Percentiles rank a stretch among this genome's conserved stretches.
Conservation (phyloP, 1,284 basidiomycete genomes). For the Ceratobasidium sp. region DNA sequence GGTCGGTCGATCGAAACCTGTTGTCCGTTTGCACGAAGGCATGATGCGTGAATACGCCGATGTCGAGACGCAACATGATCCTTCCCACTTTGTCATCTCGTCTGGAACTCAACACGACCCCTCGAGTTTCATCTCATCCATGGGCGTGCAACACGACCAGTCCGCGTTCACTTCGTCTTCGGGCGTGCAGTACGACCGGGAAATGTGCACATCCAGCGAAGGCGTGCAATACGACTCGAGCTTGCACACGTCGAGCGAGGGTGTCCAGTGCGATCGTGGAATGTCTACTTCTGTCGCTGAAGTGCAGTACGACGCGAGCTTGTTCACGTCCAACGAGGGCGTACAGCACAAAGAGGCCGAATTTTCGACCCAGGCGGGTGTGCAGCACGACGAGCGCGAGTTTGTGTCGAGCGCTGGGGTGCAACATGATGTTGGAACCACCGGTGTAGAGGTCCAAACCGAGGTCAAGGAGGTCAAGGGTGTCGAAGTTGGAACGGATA, state of each 20-base stretch:
- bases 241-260: conserved; percentile 47
- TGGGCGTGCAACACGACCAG: conserved; percentile 27
- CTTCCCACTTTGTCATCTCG: conserved; percentile 55
- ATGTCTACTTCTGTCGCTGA: not conserved
- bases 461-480: not conserved
- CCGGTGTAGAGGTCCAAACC: conserved; percentile 7
- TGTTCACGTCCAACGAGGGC: conserved; percentile 4
- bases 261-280: not conserved
- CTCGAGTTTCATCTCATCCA: conserved; percentile 22
- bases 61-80: conserved; percentile 68
- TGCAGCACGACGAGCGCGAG: conserved; percentile 19
- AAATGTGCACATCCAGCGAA: not conserved
- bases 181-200: conserved; percentile 14
- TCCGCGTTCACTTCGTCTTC: conserved; percentile 42
- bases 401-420: conserved; percentile 2
- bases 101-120: conserved; percentile 48
- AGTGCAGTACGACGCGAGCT: conserved; percentile 1
- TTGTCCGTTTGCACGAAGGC: conserved; percentile 62
- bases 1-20: conserved; percentile 59
- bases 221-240: conserved; percentile 15
- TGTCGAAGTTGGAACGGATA: conserved; percentile 12
- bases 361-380: conserved; percentile 18
- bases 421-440: not conserved
- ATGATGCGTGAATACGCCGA: conserved; percentile 65
- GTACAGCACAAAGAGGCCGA: conserved; percentile 22